Evolutionary conservation across 257 asterid species (phyloP).

Genomic region (Schizonepeta tenuifolia): DNA sequence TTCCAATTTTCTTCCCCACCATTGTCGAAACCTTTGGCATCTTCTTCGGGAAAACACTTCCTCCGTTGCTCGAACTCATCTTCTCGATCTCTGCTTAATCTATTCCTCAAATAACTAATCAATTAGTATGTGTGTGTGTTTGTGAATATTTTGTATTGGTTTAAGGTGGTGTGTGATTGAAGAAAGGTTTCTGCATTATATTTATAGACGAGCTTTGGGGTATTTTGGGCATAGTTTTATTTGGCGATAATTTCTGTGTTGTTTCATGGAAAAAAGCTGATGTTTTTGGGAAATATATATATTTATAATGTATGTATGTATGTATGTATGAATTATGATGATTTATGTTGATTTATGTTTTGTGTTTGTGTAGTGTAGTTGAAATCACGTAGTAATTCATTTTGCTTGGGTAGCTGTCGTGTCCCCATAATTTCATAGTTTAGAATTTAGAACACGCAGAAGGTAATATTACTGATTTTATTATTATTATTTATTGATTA

Average conservation of each 20-base stretch:
- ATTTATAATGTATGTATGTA: too few relatives aligned
- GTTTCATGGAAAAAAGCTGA: background rate
- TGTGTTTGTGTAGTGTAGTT: background rate
- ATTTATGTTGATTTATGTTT: background rate
- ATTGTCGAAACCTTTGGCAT: conserved; percentile 32
- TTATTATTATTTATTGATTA: background rate
- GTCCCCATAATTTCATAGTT: background rate
- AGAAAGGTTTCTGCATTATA: background rate
- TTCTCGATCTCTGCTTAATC: background rate
- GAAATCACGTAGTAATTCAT: background rate
- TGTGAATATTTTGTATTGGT: background rate
- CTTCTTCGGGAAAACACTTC: conserved; percentile 24
- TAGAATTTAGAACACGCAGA: background rate
- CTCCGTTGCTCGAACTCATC: conserved; percentile 19
- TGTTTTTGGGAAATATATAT: too few relatives aligned
- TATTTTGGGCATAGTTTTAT: background rate
- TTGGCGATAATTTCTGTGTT: background rate
- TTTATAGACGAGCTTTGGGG: background rate
- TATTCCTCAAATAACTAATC: too few relatives aligned
- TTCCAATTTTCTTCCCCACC: conserved; percentile 33
- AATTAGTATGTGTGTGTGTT: background rate
- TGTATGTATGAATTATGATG: too few relatives aligned
- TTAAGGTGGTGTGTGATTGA: background rate
- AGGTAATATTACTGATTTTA: background rate
- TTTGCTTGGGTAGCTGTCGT: background rate